Conservation (phyloP, 2,329 filamentous ascomycete species). For the Pyrenophora tritici-repentis region DNA sequence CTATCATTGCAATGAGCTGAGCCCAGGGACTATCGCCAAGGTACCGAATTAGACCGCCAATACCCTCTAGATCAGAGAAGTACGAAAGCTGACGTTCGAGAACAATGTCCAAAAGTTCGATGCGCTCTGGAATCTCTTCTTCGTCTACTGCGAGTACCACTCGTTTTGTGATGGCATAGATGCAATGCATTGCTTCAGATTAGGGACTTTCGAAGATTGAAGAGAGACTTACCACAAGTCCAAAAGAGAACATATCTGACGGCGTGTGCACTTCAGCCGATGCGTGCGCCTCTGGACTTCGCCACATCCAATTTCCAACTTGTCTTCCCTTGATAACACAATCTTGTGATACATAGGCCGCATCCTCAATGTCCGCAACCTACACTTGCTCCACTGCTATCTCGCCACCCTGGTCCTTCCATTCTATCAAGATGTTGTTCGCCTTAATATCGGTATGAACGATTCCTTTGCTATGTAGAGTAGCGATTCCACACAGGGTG, state of each 20-base stretch:
- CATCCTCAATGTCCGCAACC: slow-evolving; percentile 51
- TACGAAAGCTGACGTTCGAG: not conserved
- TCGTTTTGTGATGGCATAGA: not conserved
- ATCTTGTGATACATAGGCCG: slow-evolving; percentile 47
- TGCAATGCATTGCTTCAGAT: not conserved
- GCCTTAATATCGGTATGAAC: slow-evolving; percentile 47
- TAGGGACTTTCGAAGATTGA: too few relatives aligned
- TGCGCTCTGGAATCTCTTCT: not conserved
- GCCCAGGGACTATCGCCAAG: not conserved
- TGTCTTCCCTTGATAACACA: slow-evolving; percentile 46
- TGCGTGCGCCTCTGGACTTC: slow-evolving; percentile 54
- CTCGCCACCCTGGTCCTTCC: slow-evolving; percentile 34
- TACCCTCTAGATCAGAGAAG: not conserved
- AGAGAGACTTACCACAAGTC: slow-evolving; percentile 47
- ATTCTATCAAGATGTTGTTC: slow-evolving; percentile 53
- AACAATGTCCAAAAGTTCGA: not conserved
- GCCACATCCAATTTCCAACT: slow-evolving; percentile 53
- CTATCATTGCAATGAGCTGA: not conserved
- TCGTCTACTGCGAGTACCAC: not conserved
- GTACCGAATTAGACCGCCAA: not conserved
- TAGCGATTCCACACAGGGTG: not conserved
- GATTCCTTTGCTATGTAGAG: not conserved
- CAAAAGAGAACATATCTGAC: slow-evolving; percentile 54
- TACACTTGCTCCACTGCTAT: slow-evolving; percentile 46
- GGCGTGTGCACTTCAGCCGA: slow-evolving; percentile 46